phyloP scores from a whole-genome alignment of 495 filamentous ascomycete species.

The Talaromyces borbonicus region DNA sequence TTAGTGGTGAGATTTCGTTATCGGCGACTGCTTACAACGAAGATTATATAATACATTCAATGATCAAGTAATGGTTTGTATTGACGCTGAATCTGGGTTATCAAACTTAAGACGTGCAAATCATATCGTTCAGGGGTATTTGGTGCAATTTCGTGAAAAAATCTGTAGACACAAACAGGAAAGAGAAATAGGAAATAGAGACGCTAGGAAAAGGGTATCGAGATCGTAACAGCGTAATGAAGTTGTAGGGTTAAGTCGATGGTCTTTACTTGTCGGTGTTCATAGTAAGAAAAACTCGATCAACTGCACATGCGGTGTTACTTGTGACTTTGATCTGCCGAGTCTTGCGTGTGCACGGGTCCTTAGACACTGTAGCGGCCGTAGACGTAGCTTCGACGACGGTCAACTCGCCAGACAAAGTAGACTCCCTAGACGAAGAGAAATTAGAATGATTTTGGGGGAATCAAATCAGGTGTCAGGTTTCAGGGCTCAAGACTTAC shows the following conservation, averaged over 20 bases:
- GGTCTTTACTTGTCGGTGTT: too few relatives aligned
- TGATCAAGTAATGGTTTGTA: too few relatives aligned
- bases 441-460: neutral
- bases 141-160: too few relatives aligned
- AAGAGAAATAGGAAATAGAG: neutral
- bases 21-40: too few relatives aligned
- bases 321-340: neutral
- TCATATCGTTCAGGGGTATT: neutral
- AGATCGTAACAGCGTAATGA: slow-evolving; percentile 2
- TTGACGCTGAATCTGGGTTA: too few relatives aligned
- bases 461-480: neutral
- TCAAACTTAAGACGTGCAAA: neutral
- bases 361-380: slow-evolving; percentile 7
- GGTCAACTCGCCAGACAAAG: slow-evolving; percentile 9
- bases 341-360: neutral
- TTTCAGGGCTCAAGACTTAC: slow-evolving; percentile 26
- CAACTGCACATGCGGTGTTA: too few relatives aligned
- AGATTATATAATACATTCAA: too few relatives aligned
- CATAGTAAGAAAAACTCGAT: too few relatives aligned
- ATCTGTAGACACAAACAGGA: too few relatives aligned
- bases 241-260: neutral
- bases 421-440: slow-evolving; percentile 5
- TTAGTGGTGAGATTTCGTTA: too few relatives aligned
- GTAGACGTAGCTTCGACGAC: slow-evolving; percentile 1
- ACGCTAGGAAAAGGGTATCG: slow-evolving; percentile 4